Conservation (phyloP, 495 filamentous ascomycete species). For the Staphylotrichum longicolle region DNA sequence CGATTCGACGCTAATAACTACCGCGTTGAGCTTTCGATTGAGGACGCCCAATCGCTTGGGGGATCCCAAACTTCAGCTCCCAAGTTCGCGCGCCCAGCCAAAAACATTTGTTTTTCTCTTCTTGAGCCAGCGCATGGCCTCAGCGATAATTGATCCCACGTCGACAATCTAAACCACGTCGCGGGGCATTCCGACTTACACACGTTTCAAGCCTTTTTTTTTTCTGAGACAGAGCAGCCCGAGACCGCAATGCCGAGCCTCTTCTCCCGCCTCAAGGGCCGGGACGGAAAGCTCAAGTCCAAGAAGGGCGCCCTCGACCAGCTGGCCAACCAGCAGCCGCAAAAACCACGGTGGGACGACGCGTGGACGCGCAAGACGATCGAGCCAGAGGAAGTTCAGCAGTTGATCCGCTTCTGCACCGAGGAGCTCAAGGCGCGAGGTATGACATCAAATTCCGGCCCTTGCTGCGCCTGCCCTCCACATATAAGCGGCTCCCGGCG, state of each 20-base stretch:
- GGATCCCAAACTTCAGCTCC: slow-evolving; percentile 21
- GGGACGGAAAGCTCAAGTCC: slow-evolving; percentile 62
- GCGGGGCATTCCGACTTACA: slow-evolving; percentile 21
- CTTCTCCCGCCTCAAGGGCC: slow-evolving; percentile 73
- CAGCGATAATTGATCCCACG: slow-evolving; percentile 14
- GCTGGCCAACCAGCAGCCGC: slow-evolving; percentile 49
- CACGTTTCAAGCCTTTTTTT: slow-evolving; percentile 15
- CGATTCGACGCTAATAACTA: slow-evolving; percentile 13
- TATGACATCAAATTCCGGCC: slow-evolving; percentile 50
- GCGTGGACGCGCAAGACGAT: slow-evolving; percentile 85
- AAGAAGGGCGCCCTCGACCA: slow-evolving; percentile 51
- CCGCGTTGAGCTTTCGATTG: slow-evolving; percentile 11
- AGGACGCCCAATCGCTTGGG: slow-evolving; percentile 12
- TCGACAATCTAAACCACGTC: slow-evolving; percentile 10
- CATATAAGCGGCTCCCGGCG: slow-evolving; percentile 9
- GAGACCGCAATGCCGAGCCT: slow-evolving; percentile 55
- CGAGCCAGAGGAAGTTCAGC: slow-evolving; percentile 85
- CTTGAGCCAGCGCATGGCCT: slow-evolving; percentile 14
- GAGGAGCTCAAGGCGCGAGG: slow-evolving; percentile 92
- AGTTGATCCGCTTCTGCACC: slow-evolving; percentile 78
- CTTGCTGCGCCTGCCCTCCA: slow-evolving; percentile 23
- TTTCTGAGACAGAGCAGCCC: slow-evolving; percentile 21
- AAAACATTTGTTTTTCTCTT: slow-evolving; percentile 26
- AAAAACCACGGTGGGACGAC: slow-evolving; percentile 81
- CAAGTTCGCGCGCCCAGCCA: slow-evolving; percentile 10